phyloP scores from a whole-genome alignment of 2,329 filamentous ascomycete species.

The Penicillium fuscoglaucum region DNA sequence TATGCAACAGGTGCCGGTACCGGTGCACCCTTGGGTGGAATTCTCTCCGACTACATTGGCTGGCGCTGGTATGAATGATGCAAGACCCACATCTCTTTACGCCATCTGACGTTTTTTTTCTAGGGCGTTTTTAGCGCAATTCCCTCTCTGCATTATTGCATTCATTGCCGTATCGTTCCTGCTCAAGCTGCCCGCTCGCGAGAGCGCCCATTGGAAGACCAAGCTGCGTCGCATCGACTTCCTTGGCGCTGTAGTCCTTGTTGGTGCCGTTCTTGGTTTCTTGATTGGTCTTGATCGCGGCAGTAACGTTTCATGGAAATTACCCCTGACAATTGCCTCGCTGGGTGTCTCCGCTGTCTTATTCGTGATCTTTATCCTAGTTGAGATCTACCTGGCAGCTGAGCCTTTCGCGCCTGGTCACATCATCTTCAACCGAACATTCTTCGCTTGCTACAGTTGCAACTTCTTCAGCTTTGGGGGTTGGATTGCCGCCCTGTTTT shows the following conservation, averaged over 20 bases:
- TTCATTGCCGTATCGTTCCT: conserved; percentile 63
- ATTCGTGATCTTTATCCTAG: conserved; percentile 65
- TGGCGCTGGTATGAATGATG: conserved; percentile 65
- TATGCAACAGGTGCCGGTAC: conserved; percentile 67
- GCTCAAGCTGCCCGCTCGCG: conserved; percentile 61
- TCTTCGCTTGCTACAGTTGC: conserved; percentile 67
- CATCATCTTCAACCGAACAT: conserved; percentile 66
- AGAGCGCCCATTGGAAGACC: conserved; percentile 62
- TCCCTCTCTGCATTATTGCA: conserved; percentile 66
- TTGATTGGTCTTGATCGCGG: conserved; percentile 71
- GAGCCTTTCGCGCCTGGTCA: conserved; percentile 75
- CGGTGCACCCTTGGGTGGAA: conserved; percentile 69
- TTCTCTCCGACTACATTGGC: conserved; percentile 70
- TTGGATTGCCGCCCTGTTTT: conserved; percentile 64
- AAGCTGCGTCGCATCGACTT: conserved; percentile 73
- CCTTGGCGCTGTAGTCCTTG: conserved; percentile 65
- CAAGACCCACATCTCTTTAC: conserved; percentile 1
- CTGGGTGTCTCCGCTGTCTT: conserved; percentile 58
- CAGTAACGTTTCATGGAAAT: conserved; percentile 68
- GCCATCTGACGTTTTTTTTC: conserved; percentile 15
- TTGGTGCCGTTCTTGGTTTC: conserved; percentile 64
- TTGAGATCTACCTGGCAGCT: conserved; percentile 67
- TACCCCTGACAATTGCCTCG: conserved; percentile 58
- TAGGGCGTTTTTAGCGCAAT: conserved; percentile 70
- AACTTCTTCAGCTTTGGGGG: conserved; percentile 71